Evolutionary conservation across 2,329 filamentous ascomycete species (phyloP), one percentile per base, ranked within the genome.

Genomic region (Xylaria multiplex): DNA sequence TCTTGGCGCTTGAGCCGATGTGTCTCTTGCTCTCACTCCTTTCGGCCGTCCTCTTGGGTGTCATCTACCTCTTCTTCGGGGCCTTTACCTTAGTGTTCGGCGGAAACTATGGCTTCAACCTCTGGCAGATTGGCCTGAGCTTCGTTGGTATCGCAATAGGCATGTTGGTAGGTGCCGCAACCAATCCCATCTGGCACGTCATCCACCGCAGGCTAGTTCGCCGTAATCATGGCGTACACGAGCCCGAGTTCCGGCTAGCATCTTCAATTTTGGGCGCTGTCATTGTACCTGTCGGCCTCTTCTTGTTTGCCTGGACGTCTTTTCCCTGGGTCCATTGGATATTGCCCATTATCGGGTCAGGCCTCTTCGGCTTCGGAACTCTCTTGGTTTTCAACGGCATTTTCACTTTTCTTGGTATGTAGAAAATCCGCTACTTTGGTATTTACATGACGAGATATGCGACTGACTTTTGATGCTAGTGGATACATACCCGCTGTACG

Each of bases 31-130:
- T 97, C 30, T 96, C 93, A 78, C 80, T 96, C 24, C 91, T 94
- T 72, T 92, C 92, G 0, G 93, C 93, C 45, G 87, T 97, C 60
- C 82, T 97, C n/a, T 83, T 97, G 7, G 94, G 93, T 5, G 91
- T 97, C 50, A 81, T 97, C 2, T 97, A 97, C 76, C 87, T 97
- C 45, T 97, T 96, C 82, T 96, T 97, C 77, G 93, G 93, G 22
- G 93, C 93, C 0, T 97, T 97, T 73, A 87, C 91, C 5, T 81
- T 96, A 50, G 89, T 97, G 16, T 97, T 97, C 75, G 77, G 83
- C 30, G 86, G 84, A 50, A 89, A 91, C 53, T 91, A 96, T 76
- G 88, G 86, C 22, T 93, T 97, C 81, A 88, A 87, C 59, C 81
- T 93, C 11, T 96, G 91, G 84, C 91, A 97, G 78, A 83, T 87